These are phyloP conservation scores for Penicillium angulare DNA, from an alignment of 495 filamentous ascomycete genomes.

Conservation along the genomic window DNA sequence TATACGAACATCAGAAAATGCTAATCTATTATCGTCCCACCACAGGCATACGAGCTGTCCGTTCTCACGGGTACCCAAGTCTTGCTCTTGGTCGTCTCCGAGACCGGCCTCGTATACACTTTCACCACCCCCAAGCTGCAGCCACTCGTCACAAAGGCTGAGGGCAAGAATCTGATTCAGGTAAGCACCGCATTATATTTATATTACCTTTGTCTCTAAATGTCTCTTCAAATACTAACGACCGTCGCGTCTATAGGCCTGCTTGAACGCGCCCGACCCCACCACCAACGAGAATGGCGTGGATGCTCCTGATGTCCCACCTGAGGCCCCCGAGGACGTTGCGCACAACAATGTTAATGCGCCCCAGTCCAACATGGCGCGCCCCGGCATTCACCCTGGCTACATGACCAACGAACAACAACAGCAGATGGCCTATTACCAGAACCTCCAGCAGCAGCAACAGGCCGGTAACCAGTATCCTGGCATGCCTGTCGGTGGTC, in stretches of 20 bases:
- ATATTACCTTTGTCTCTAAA: no score
- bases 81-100: conserved; percentile 93
- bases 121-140: conserved; percentile 99
- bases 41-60: conserved; percentile 92
- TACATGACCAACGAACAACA: conserved; percentile 59
- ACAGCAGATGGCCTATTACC: conserved; percentile 58
- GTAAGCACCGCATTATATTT: no score
- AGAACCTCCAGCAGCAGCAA: conserved; percentile 56
- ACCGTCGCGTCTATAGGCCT: conserved; percentile 61
- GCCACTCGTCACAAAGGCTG: conserved; percentile 96
- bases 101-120: conserved; percentile 98
- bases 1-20: no score
- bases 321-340: conserved; percentile 58
- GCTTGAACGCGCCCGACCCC: conserved; percentile 96
- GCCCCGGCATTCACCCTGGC: conserved; percentile 49
- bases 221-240: background rate
- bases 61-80: conserved; percentile 98
- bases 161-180: conserved; percentile 99
- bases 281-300: conserved; percentile 87
- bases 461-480: conserved; percentile 55
- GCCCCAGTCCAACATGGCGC: conserved; percentile 51
- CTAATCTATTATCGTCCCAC: background rate
- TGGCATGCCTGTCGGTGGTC: conserved; percentile 53
- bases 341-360: conserved; percentile 52
- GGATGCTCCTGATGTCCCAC: conserved; percentile 58